Conservation (phyloP, 2,329 filamentous ascomycete species). For the Beauveria pseudobassiana region DNA sequence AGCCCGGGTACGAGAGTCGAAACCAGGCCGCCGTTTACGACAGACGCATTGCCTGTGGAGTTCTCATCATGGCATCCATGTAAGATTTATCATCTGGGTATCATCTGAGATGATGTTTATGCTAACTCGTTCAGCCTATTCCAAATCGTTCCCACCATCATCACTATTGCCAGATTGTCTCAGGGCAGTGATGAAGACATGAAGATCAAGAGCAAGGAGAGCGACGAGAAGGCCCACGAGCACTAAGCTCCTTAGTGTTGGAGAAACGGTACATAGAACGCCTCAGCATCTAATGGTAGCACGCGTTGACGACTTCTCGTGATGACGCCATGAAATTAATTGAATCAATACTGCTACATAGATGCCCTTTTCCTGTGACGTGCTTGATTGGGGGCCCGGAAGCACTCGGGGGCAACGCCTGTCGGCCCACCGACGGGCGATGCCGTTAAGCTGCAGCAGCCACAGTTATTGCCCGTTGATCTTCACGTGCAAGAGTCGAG, state of each 20-base stretch:
- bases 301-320: not conserved
- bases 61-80: conserved; percentile 11
- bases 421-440: conserved; percentile 1
- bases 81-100: not conserved
- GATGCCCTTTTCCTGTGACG: not conserved
- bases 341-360: not conserved
- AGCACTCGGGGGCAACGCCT: not conserved
- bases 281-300: not conserved
- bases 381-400: not conserved
- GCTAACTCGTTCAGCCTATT: not conserved
- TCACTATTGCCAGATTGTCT: not conserved
- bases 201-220: conserved; percentile 2
- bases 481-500: not conserved
- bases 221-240: not conserved
- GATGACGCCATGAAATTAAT: conserved; percentile 5
- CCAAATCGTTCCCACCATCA: conserved; percentile 9
- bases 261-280: conserved; percentile 3
- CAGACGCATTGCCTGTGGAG: conserved; percentile 4
- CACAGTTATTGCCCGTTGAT: not conserved
- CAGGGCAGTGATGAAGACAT: conserved; percentile 6
- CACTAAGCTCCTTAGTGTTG: not conserved
- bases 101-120: too few species aligned
- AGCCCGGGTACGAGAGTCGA: conserved; percentile 6
- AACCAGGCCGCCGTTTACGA: conserved; percentile 7
- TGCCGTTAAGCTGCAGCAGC: conserved; percentile 4